Conservation (phyloP, 768 basidiomycete genomes). For the Macrolepiota albuminosa region DNA sequence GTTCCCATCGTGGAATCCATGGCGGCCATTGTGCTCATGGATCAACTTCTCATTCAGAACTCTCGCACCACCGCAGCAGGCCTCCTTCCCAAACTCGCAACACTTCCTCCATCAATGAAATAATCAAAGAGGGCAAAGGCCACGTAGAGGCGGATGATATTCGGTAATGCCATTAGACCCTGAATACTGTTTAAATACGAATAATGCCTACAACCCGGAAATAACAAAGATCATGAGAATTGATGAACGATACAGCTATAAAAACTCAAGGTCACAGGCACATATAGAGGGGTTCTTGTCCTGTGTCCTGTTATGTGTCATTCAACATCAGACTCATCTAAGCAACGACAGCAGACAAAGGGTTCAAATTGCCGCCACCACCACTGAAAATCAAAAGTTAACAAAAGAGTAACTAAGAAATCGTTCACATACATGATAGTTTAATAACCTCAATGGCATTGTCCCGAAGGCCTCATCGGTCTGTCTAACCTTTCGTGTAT, state of each 20-base stretch:
- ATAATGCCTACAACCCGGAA: conserved; percentile 1
- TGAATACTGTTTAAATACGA: not conserved
- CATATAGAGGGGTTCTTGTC: not conserved
- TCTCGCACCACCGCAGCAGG: conserved; percentile 69
- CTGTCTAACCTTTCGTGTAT: conserved; percentile 37
- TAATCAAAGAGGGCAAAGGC: conserved; percentile 38
- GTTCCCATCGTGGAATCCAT: conserved; percentile 98
- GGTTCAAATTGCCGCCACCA: conserved; percentile 80
- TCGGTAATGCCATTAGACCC: not conserved
- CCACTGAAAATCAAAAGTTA: conserved; percentile 46
- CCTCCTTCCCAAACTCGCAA: conserved; percentile 79
- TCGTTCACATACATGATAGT: conserved; percentile 54
- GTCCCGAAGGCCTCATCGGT: conserved; percentile 55
- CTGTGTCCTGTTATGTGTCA: conserved; percentile 13
- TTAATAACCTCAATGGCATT: conserved; percentile 68
- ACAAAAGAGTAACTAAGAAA: not conserved
- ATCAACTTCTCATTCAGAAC: conserved; percentile 87
- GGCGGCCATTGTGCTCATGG: conserved; percentile 95
- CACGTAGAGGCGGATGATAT: not conserved
- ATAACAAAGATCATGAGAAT: not conserved
- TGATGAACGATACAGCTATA: not conserved
- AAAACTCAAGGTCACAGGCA: not conserved
- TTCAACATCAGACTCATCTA: conserved; percentile 49
- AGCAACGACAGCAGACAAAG: conserved; percentile 57
- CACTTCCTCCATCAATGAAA: conserved; percentile 92